Evolutionary conservation across 768 basidiomycete genomes (phyloP).

Genomic region (Kwoniella bestiolae): DNA sequence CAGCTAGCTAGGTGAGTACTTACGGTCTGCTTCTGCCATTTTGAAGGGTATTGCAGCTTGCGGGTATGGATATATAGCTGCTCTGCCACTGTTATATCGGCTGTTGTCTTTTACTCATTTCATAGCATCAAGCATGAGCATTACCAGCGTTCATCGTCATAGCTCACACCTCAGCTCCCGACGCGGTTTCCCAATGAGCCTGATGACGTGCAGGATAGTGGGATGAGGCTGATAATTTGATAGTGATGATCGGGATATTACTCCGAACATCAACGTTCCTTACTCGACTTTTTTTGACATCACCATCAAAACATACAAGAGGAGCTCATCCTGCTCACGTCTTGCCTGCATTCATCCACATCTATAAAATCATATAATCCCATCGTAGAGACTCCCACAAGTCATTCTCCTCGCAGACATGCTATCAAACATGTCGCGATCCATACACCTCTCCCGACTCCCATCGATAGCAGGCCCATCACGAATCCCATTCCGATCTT

Average conservation of each 20-base stretch:
- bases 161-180: neutral
- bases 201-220: neutral
- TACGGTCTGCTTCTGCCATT: conserved; percentile 34
- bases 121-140: too few relatives aligned
- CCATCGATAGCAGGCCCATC: conserved; percentile 6
- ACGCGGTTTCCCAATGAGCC: neutral
- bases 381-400: neutral
- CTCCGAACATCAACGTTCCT: conserved; percentile 1
- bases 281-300: neutral
- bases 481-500: neutral
- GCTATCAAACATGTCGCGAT: conserved; percentile 1
- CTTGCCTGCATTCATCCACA: neutral
- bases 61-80: neutral
- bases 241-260: neutral
- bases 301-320: neutral
- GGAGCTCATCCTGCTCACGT: neutral
- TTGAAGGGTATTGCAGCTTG: neutral
- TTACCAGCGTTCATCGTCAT: too few relatives aligned
- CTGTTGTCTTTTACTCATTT: too few relatives aligned
- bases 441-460: neutral
- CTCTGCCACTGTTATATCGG: too few relatives aligned
- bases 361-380: neutral
- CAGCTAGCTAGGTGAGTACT: conserved; percentile 2
- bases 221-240: neutral
- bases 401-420: neutral